Evolutionary conservation across 495 filamentous ascomycete genomes (phyloP), one percentile per base, ranked within the genome.

Genomic region (Trichocladium uniseriatum): DNA sequence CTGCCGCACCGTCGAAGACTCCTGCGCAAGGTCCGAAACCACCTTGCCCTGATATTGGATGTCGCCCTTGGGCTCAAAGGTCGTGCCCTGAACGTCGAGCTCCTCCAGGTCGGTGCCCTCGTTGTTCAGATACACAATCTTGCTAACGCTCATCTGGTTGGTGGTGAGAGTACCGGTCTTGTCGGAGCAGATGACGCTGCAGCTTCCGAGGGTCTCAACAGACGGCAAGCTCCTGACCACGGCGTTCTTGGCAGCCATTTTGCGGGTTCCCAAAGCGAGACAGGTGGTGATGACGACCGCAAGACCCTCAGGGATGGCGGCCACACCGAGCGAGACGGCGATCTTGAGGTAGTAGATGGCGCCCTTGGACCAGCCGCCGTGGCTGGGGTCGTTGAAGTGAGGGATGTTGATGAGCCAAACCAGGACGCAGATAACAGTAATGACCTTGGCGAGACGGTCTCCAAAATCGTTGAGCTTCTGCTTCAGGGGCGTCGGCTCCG

Each of bases 291-390:
- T 97, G 49, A 98, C 94, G 41, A 96, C 94, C 31, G 92, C 92
- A 28, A 98, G 76, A 61, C 92, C 92, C 72, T 98, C 92, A 2
- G 92, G 92, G 63, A 98, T 98, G 47, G 94, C 94, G 22, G 94
- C 94, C 27, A 99, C 94, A 61, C 94, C 94, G 27, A 99, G 83
- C 27, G 94, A 99, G 41, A 99, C 94, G 27, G 94, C 94, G 66
- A 99, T 99, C 79, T 99, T 99, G 54, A 99, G 79, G 68, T 99
- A 99, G 75, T 99, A 99, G 56, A 99, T 97, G 43, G 94, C 94
- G 49, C 94, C 94, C 73, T 96, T 97, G 42, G 89, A 82, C 89
- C 89, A 97, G 59, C 83, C 84, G 49, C 89, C 90, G 64, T 95
- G 90, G 44, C 85, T 80, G 18, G 87, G 87, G 62, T 99, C 94